Evolutionary conservation across 1,284 basidiomycete genomes (phyloP).

Genomic region (Trichosporon coremiiforme): DNA sequence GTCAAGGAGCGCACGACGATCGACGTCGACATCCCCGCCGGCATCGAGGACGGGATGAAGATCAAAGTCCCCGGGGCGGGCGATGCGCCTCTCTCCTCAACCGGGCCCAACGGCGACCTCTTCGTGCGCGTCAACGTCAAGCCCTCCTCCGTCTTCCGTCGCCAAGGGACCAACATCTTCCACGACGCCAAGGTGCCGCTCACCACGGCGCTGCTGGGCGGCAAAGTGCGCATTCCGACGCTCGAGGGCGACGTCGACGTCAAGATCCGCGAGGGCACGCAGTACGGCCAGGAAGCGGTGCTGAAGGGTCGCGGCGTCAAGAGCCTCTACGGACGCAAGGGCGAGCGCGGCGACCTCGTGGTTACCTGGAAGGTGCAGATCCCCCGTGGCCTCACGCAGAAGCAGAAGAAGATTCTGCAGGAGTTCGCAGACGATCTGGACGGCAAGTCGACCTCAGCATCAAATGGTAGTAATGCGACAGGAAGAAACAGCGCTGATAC

Average conservation of each 20-base stretch:
- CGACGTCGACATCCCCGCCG: conserved; percentile 82
- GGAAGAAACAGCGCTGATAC: neutral
- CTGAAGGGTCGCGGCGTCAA: conserved; percentile 85
- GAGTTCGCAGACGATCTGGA: conserved; percentile 93
- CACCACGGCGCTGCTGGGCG: conserved; percentile 88
- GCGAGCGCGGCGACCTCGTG: conserved; percentile 75
- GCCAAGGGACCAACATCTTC: conserved; percentile 91
- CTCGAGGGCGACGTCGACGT: conserved; percentile 96
- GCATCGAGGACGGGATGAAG: conserved; percentile 96
- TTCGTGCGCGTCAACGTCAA: conserved; percentile 84
- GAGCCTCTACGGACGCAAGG: conserved; percentile 66
- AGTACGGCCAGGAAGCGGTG: conserved; percentile 96
- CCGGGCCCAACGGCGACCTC: conserved; percentile 79
- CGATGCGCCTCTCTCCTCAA: conserved; percentile 78
- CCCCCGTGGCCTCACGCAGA: conserved; percentile 80
- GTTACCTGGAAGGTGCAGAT: conserved; percentile 86
- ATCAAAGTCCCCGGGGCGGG: conserved; percentile 82
- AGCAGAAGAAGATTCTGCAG: conserved; percentile 84
- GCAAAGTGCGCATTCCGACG: conserved; percentile 88
- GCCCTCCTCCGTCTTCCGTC: conserved; percentile 78
- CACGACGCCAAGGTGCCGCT: conserved; percentile 89
- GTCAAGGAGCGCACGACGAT: conserved; percentile 78
- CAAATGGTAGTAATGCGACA: neutral
- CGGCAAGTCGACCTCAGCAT: conserved; percentile 55
- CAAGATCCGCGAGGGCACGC: conserved; percentile 87